Conservation (phyloP, 345 rosid species). For the Mallotus nudiflorus region DNA sequence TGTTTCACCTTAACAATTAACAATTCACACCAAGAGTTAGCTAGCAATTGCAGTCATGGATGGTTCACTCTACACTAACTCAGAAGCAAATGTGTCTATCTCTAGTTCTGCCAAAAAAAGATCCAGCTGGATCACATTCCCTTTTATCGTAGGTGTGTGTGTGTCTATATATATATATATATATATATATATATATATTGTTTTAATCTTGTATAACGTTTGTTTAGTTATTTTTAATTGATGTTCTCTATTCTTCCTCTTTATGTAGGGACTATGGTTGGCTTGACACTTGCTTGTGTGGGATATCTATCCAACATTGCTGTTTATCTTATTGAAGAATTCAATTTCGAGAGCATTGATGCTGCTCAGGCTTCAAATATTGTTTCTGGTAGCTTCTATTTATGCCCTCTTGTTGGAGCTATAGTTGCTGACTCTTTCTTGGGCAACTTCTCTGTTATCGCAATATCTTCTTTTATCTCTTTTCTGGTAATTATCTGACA, state of each 20-base stretch:
- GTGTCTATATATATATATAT: too few relatives aligned
- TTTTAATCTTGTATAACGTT: too few relatives aligned
- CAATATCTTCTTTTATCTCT: constrained; percentile 16
- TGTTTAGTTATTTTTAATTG: neutral
- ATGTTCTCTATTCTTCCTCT: neutral
- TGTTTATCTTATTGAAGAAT: constrained; percentile 34
- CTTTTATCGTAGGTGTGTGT: constrained; percentile 56
- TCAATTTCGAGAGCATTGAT: constrained; percentile 26
- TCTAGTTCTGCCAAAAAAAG: constrained; percentile 14
- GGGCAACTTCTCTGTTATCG: constrained; percentile 14
- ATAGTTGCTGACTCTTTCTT: constrained; percentile 26
- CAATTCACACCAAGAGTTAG: too few relatives aligned
- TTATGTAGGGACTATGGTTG: constrained; percentile 37
- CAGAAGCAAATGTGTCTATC: neutral
- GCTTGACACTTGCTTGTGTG: constrained; percentile 35
- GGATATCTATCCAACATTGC: constrained; percentile 43
- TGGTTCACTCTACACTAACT: too few relatives aligned
- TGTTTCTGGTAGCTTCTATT: constrained; percentile 21
- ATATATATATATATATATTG: too few relatives aligned
- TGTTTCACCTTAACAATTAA: too few relatives aligned
- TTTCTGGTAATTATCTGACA: neutral
- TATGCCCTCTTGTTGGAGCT: constrained; percentile 25
- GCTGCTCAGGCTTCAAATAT: constrained; percentile 34
- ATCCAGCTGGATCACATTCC: constrained; percentile 55
- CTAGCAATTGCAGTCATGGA: too few relatives aligned